Percentiles rank a stretch among this genome's conserved stretches.
Conservation (phyloP, 371 early-diverging fungal species). For the Globomyces sp. region DNA sequence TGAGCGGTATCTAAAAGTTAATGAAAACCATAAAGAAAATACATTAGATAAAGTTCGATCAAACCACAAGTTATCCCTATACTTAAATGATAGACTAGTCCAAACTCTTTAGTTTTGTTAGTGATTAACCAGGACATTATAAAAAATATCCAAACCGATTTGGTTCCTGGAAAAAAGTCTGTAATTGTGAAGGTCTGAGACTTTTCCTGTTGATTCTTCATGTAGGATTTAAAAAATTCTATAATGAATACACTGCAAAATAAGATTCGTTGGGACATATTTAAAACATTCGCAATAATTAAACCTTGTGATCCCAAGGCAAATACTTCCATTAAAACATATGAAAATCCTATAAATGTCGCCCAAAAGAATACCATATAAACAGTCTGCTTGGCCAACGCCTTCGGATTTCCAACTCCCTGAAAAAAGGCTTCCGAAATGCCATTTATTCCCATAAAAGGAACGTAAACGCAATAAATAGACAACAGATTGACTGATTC, state of each 20-base stretch:
- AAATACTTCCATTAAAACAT: conserved; percentile 36
- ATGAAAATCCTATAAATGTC: conserved; percentile 56
- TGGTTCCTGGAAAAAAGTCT: no score
- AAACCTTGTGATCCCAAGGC: conserved; percentile 74
- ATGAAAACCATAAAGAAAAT: no score
- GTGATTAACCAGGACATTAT: no score
- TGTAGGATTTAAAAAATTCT: conserved; percentile 41
- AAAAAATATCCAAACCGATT: no score
- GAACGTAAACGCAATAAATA: conserved; percentile 84
- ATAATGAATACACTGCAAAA: conserved; percentile 71
- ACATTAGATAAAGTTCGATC: no score
- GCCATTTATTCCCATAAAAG: conserved; percentile 93
- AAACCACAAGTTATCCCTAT: no score
- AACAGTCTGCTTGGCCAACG: conserved; percentile 60
- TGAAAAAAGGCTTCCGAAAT: conserved; percentile 92
- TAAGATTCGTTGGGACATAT: conserved; percentile 72
- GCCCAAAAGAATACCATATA: conserved; percentile 77
- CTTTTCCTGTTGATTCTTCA: no score
- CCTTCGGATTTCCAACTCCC: conserved; percentile 68
- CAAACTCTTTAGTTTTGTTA: no score
- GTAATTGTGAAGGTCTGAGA: no score
- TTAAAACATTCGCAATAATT: conserved; percentile 82
- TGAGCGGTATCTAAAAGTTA: no score
- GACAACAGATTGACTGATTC: conserved; percentile 52
- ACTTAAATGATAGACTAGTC: no score